Conservation (phyloP, 2,329 filamentous ascomycete genomes). For the Exophiala bonariae region DNA sequence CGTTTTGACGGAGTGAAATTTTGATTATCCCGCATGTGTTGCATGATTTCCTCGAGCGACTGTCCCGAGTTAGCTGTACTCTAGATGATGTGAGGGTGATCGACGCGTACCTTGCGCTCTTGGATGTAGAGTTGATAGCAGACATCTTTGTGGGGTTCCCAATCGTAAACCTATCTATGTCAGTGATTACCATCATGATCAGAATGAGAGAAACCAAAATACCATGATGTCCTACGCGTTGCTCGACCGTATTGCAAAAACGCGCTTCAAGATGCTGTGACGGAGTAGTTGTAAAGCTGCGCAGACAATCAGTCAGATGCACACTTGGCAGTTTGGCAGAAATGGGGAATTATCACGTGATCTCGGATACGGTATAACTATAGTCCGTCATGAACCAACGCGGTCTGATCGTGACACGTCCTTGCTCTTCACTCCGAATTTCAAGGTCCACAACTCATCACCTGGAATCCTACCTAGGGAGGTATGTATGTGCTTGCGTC, state of each 20-base stretch:
- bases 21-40: slow-evolving; percentile 64
- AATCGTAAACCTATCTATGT: slow-evolving; percentile 55
- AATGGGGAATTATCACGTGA: too few relatives aligned
- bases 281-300: slow-evolving; percentile 10
- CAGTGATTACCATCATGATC: slow-evolving; percentile 5
- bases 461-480: too few relatives aligned
- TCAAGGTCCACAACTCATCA: too few relatives aligned
- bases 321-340: not conserved
- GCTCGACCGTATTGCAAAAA: slow-evolving; percentile 23
- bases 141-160: slow-evolving; percentile 65
- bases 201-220: slow-evolving; percentile 2
- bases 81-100: not conserved
- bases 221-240: slow-evolving; percentile 23
- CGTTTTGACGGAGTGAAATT: slow-evolving; percentile 75
- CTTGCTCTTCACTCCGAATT: too few relatives aligned
- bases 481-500: too few relatives aligned
- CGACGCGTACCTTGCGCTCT: slow-evolving; percentile 56
- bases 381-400: too few relatives aligned
- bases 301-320: not conserved
- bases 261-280: slow-evolving; percentile 23
- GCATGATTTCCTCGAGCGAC: slow-evolving; percentile 71
- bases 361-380: too few relatives aligned
- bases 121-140: slow-evolving; percentile 74
- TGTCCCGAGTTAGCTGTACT: slow-evolving; percentile 11
- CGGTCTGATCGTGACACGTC: too few relatives aligned